Evolutionary conservation across 2,329 filamentous ascomycete genomes (phyloP).

Genomic region (Alternaria sp.): DNA sequence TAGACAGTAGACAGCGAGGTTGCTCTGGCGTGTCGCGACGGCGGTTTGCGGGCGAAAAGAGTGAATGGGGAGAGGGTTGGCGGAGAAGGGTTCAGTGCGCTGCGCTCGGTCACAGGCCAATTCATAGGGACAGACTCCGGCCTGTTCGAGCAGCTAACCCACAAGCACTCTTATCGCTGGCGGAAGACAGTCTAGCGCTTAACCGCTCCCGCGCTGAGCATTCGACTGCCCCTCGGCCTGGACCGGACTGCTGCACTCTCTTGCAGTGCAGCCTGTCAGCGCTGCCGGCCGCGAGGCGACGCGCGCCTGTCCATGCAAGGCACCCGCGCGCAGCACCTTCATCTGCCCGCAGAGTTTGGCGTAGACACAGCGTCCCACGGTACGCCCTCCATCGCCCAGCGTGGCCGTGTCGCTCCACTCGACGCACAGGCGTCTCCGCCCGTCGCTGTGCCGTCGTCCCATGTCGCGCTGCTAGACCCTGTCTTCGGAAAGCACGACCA

Average conservation of each 20-base stretch:
- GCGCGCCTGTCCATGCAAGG: conserved; percentile 12
- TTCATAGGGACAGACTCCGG: conserved; percentile 12
- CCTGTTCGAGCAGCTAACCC: conserved; percentile 21
- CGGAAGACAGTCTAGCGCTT: conserved; percentile 22
- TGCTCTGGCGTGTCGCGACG: too few species aligned
- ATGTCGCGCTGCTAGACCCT: conserved; percentile 14
- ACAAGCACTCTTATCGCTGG: conserved; percentile 33
- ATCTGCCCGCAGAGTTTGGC: background rate
- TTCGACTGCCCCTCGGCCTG: conserved; percentile 9
- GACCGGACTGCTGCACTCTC: conserved; percentile 10
- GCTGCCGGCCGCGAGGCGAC: background rate
- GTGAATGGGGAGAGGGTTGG: conserved; percentile 9
- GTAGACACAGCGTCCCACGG: background rate
- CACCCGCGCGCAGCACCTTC: conserved; percentile 8
- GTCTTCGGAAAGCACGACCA: conserved; percentile 15
- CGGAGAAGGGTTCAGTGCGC: conserved; percentile 13
- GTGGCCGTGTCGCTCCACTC: background rate
- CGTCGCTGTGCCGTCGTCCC: conserved; percentile 7
- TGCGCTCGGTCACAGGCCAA: conserved; percentile 14
- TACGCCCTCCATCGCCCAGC: background rate
- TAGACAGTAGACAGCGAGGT: too few species aligned
- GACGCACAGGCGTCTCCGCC: conserved; percentile 5
- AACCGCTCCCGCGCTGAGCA: conserved; percentile 18
- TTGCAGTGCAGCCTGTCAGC: background rate
- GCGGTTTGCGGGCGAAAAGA: conserved; percentile 10